Percentiles rank a stretch among this genome's conserved stretches.
These are phyloP conservation scores for Fereydounia khargensis DNA, from an alignment of 1,284 basidiomycete genomes.

Conservation along the genomic window DNA sequence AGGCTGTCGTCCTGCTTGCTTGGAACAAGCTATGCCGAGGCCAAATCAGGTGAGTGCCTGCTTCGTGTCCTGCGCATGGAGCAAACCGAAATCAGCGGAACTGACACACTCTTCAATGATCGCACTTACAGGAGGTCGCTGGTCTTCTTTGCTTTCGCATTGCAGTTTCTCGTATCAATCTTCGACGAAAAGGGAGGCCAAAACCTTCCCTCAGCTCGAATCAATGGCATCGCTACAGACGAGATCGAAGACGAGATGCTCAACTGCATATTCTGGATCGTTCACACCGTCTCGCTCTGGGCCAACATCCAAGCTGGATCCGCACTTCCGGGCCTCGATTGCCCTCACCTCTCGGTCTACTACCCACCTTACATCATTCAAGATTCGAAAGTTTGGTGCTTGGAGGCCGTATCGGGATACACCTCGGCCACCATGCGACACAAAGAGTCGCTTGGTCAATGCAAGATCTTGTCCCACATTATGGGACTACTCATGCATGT, in stretches of 20 bases:
- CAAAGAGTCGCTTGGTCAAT: too few species aligned
- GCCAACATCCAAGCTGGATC: constrained; percentile 4
- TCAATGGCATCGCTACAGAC: constrained; percentile 15
- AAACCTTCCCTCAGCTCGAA: background rate
- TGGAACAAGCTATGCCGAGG: constrained; percentile 23
- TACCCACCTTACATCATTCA: background rate
- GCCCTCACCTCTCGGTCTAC: background rate
- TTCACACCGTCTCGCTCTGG: constrained; percentile 14
- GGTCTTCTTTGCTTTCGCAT: background rate
- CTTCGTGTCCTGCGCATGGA: too few species aligned
- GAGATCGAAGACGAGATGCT: constrained; percentile 13
- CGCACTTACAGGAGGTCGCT: background rate
- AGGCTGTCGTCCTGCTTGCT: constrained; percentile 15
- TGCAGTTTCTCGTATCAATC: background rate
- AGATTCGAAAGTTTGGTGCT: background rate
- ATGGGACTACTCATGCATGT: too few species aligned
- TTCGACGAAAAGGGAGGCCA: background rate
- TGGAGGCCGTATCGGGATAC: background rate
- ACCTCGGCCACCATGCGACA: too few species aligned
- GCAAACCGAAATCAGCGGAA: too few species aligned
- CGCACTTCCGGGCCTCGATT: background rate
- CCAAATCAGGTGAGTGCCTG: constrained; percentile 10
- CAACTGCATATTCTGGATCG: constrained; percentile 7
- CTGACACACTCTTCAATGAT: too few species aligned
- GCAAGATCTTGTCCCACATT: too few species aligned